Percentiles rank a stretch among this genome's conserved stretches.
These are phyloP conservation scores for Sinapis alba DNA, from an alignment of 441 rosid species.

Conservation along the genomic window DNA sequence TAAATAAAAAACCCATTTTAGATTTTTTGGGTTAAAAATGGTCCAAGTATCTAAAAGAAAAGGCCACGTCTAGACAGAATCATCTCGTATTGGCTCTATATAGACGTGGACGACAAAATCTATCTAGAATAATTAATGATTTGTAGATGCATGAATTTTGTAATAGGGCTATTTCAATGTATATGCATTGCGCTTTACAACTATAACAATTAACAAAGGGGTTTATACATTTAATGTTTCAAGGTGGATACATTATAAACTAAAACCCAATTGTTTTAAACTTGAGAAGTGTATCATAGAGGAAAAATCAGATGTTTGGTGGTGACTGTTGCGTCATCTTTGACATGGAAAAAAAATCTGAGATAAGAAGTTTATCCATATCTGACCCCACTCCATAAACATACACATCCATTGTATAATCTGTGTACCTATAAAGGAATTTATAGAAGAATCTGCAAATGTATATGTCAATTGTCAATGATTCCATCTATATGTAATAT, in stretches of 20 bases:
- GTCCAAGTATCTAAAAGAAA: not conserved
- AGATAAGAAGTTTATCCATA: slow-evolving; percentile 41
- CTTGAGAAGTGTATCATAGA: not conserved
- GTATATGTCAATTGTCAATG: slow-evolving; percentile 12
- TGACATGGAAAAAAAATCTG: slow-evolving; percentile 28
- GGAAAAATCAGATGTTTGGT: slow-evolving; percentile 16
- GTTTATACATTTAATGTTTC: slow-evolving; percentile 10
- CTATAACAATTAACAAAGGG: not conserved
- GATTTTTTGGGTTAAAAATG: too few relatives aligned
- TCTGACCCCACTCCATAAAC: slow-evolving; percentile 24
- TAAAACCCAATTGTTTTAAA: not conserved
- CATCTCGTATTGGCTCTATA: slow-evolving; percentile 17
- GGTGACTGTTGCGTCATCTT: slow-evolving; percentile 40
- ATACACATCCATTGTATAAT: not conserved
- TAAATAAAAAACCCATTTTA: too few relatives aligned
- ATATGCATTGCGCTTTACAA: not conserved
- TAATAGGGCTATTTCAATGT: not conserved
- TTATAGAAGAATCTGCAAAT: slow-evolving; percentile 4
- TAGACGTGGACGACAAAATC: slow-evolving; percentile 21
- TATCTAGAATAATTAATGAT: slow-evolving; percentile 22
- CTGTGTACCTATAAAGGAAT: slow-evolving; percentile 7
- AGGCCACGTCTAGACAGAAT: slow-evolving; percentile 19
- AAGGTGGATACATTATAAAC: slow-evolving; percentile 7
- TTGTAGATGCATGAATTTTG: slow-evolving; percentile 21
- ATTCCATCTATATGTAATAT: slow-evolving; percentile 7